Evolutionary conservation across 768 basidiomycete species (phyloP).

Genomic region (Serendipita vermifera): DNA sequence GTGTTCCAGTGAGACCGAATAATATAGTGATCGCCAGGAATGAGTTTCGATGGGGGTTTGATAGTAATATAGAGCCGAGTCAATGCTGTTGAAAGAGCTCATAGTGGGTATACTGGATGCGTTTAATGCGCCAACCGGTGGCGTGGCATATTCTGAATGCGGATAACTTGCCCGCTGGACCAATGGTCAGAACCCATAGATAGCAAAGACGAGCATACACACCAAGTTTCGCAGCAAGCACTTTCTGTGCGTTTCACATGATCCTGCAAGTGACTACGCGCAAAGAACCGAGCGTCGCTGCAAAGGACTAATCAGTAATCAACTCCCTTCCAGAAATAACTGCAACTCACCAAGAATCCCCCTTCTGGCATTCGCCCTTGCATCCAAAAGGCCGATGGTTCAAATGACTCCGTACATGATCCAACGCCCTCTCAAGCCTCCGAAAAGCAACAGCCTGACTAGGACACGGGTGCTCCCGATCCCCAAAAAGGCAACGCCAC

Average conservation of each 20-base stretch:
- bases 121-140: constrained; percentile 4
- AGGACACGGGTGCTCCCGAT: not conserved
- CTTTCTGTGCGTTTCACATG: constrained; percentile 8
- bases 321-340: not conserved
- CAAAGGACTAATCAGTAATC: not conserved
- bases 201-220: too few species aligned
- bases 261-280: constrained; percentile 6
- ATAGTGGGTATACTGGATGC: too few species aligned
- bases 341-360: not conserved
- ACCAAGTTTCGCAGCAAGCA: constrained; percentile 7
- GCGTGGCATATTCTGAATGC: constrained; percentile 5
- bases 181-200: too few species aligned
- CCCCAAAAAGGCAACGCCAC: constrained; percentile 8
- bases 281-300: constrained; percentile 6
- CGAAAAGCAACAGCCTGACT: not conserved
- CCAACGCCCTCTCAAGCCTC: not conserved
- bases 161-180: not conserved
- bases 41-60: too few species aligned
- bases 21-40: too few species aligned
- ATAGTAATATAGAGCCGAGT: too few species aligned
- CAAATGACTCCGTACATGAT: constrained; percentile 5
- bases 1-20: too few species aligned
- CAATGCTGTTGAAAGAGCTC: too few species aligned
- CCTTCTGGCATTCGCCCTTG: constrained; percentile 7
- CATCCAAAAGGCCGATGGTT: constrained; percentile 8